These are phyloP conservation scores for Phytopythium boreale DNA, from an alignment of 352 stramenopile genomes.

Conservation along the genomic window DNA sequence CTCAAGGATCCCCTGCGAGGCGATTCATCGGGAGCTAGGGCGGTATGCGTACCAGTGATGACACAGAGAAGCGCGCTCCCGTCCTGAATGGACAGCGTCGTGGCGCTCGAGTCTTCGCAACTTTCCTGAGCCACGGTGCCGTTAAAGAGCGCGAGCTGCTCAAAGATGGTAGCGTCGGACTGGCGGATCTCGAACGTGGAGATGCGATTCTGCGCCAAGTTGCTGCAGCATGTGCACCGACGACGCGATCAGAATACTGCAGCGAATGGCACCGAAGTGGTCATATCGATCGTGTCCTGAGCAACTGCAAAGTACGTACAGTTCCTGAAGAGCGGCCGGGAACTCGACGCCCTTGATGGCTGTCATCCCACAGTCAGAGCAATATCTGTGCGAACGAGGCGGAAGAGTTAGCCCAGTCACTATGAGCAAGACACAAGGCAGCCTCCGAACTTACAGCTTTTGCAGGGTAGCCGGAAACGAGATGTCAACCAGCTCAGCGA, in stretches of 20 bases:
- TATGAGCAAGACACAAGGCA: not conserved
- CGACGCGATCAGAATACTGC: not conserved
- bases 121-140: not conserved
- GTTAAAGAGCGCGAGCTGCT: not conserved
- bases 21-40: not conserved
- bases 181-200: slow-evolving; percentile 13
- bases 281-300: too few species aligned
- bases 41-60: not conserved
- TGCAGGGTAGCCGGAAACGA: not conserved
- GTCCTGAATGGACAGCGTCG: not conserved
- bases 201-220: slow-evolving; percentile 4
- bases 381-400: not conserved
- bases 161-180: slow-evolving; percentile 11
- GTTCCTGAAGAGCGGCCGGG: slow-evolving; percentile 13
- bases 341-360: not conserved
- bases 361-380: not conserved
- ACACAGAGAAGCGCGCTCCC: not conserved
- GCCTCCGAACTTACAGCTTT: not conserved
- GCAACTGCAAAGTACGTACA: slow-evolving; percentile 17
- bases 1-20: too few species aligned
- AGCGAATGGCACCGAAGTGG: too few species aligned
- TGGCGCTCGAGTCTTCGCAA: slow-evolving; percentile 1
- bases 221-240: not conserved
- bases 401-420: not conserved
- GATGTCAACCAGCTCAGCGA: not conserved